phyloP scores from a whole-genome alignment of 768 basidiomycete genomes.

The Pleurotus cornucopiae region DNA sequence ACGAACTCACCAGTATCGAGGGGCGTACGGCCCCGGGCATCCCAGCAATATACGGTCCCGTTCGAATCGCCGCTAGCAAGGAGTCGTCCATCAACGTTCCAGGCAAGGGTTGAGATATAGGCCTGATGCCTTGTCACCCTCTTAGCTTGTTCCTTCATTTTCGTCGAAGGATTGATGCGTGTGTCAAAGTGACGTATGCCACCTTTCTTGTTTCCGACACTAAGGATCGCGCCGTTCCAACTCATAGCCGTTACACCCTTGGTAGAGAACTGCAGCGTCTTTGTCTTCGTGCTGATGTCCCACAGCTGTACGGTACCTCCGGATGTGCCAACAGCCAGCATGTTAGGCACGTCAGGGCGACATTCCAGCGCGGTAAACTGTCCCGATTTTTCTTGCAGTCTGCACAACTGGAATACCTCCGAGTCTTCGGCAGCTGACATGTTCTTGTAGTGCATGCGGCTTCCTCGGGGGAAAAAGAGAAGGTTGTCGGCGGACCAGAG shows the following conservation, averaged over 20 bases:
- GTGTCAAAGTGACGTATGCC: constrained; percentile 74
- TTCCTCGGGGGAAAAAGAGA: constrained; percentile 48
- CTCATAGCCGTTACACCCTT: constrained; percentile 58
- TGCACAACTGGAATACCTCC: constrained; percentile 42
- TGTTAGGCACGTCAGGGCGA: constrained; percentile 29
- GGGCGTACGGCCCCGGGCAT: constrained; percentile 47
- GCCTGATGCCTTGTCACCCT: constrained; percentile 68
- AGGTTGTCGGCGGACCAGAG: constrained; percentile 40
- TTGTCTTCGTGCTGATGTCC: constrained; percentile 58
- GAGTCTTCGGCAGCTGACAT: constrained; percentile 32
- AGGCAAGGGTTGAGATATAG: constrained; percentile 59
- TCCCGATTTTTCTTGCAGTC: constrained; percentile 42
- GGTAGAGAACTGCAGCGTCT: constrained; percentile 50
- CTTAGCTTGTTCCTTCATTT: constrained; percentile 58
- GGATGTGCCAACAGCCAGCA: constrained; percentile 59
- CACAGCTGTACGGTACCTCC: constrained; percentile 69
- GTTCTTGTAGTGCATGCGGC: constrained; percentile 51
- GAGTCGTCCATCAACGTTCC: constrained; percentile 62
- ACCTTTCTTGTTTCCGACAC: constrained; percentile 63
- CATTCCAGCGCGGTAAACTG: constrained; percentile 39
- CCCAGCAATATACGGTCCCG: constrained; percentile 79
- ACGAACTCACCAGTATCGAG: constrained; percentile 53
- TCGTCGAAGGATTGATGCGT: constrained; percentile 38
- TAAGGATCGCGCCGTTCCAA: constrained; percentile 66
- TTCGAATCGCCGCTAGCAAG: constrained; percentile 76